phyloP scores from a whole-genome alignment of 2,329 filamentous ascomycete species.

The Fusarium sp. region DNA sequence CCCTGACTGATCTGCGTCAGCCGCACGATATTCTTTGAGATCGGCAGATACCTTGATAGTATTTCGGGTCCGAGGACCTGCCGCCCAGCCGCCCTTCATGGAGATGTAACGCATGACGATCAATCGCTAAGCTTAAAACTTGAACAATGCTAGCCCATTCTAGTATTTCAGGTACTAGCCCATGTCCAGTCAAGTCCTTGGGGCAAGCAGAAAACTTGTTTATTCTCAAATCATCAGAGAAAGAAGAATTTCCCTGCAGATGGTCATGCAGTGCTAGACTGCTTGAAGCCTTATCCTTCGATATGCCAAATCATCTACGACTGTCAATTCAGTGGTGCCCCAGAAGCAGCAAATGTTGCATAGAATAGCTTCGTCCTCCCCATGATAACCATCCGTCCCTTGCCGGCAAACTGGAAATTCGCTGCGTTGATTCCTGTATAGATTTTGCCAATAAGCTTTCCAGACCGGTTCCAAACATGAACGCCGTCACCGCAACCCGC shows the following conservation, averaged over 20 bases:
- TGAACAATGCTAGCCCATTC: neutral
- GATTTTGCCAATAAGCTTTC: conserved; percentile 66
- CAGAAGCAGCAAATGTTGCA: conserved; percentile 40
- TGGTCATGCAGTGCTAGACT: neutral
- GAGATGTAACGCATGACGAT: neutral
- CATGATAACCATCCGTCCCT: conserved; percentile 51
- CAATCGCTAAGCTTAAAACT: neutral
- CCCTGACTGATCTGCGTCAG: conserved; percentile 12
- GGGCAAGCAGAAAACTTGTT: neutral
- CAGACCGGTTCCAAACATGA: conserved; percentile 59
- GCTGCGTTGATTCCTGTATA: conserved; percentile 57
- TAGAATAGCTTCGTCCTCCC: conserved; percentile 51
- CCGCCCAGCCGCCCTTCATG: neutral
- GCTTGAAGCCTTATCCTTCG: neutral
- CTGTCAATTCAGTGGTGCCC: conserved; percentile 19
- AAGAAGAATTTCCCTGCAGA: neutral
- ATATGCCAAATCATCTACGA: neutral
- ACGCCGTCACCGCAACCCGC: conserved; percentile 61
- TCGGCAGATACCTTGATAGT: neutral
- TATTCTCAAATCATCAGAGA: neutral
- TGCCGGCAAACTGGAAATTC: conserved; percentile 59
- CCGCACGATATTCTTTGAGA: conserved; percentile 9
- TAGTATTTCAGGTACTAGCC: neutral
- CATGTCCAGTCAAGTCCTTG: neutral
- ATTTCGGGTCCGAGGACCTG: neutral